Base-by-base conservation (phyloP, 768 basidiomycete genomes). In the Suillus brevipes region DNA sequence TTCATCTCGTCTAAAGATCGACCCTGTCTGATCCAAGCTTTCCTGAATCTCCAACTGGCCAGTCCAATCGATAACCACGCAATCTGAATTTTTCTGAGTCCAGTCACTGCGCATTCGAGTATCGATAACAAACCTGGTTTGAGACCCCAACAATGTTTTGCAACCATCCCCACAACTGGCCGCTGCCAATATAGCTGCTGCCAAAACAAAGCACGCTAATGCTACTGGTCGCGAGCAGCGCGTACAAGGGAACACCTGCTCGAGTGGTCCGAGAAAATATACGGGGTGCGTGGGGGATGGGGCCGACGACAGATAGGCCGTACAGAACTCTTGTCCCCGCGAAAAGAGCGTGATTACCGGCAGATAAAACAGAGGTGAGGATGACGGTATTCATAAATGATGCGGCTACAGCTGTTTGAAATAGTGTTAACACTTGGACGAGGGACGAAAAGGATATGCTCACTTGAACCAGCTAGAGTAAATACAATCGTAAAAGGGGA, bases 401-500 rank as follows among this genome's bases (percentile, higher is more conserved):
- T 31, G 87, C 92, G 20, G 91, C 90, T 13, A 80, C 79, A 52
- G 79, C 91, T 92, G 70, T 45, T 64, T 42, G 43, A 18, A 20
- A 58, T 65, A n/a, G 36, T 20, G 42, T 4, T 9, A 55, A 42
- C 2, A 37, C 13, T 53, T 25, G 34, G 7, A 20, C 47, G 6
- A 13, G 23, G 8, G 43, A 20, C 31, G 10, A 3, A 52, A 37
- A 49, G 60, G 36, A 13, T 62, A 20, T 47, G 75, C 85, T 56
- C 72, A 91, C 90, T 83, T 34, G 90, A 92, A 18, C 92, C 91
- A 16, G 88, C 91, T 72, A 85, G 72, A 66, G 85, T 76, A 75
- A 96, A 93, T 6, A 95, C 88, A 63, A 96, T 88, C 14, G 94
- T 95, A 73, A 96, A 96, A 1, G 94, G 94, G 0, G 92, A 95